phyloP scores from a whole-genome alignment of 495 filamentous ascomycete genomes.

The Penicillium canariense region DNA sequence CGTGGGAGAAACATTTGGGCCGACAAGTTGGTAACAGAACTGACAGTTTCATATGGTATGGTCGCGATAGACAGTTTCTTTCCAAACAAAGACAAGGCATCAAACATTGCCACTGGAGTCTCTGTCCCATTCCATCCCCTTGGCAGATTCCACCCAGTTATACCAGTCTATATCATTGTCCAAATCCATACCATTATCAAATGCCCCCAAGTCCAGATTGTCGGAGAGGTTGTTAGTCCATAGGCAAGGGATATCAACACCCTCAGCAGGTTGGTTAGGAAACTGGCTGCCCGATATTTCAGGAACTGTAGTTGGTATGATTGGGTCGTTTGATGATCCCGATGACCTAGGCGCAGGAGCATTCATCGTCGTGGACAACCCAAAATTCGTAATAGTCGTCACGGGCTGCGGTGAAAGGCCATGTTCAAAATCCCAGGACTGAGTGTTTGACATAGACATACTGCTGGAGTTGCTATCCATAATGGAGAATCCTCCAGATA shows the following conservation, averaged over 20 bases:
- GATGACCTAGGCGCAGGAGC: too few species aligned
- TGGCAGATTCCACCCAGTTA: constrained; percentile 48
- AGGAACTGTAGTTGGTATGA: too few species aligned
- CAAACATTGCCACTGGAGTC: background rate
- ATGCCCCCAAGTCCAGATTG: constrained; percentile 19
- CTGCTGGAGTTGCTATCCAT: background rate
- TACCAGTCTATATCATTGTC: constrained; percentile 48
- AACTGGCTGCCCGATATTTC: background rate
- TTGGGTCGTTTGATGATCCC: too few species aligned
- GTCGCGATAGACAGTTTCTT: too few species aligned
- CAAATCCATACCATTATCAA: constrained; percentile 37
- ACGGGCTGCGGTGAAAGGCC: too few species aligned
- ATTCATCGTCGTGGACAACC: too few species aligned
- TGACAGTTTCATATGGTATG: too few species aligned
- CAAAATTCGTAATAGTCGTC: background rate
- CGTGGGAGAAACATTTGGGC: constrained; percentile 53
- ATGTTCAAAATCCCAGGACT: background rate
- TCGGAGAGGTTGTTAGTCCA: constrained; percentile 28
- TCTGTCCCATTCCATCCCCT: constrained; percentile 22
- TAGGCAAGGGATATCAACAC: constrained; percentile 30
- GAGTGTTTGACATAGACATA: background rate
- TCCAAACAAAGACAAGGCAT: too few species aligned
- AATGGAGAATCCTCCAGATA: background rate
- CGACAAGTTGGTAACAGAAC: constrained; percentile 33
- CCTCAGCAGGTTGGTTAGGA: background rate